Conservation (phyloP, 306 rosid genomes). For the Ormosia emarginata region DNA sequence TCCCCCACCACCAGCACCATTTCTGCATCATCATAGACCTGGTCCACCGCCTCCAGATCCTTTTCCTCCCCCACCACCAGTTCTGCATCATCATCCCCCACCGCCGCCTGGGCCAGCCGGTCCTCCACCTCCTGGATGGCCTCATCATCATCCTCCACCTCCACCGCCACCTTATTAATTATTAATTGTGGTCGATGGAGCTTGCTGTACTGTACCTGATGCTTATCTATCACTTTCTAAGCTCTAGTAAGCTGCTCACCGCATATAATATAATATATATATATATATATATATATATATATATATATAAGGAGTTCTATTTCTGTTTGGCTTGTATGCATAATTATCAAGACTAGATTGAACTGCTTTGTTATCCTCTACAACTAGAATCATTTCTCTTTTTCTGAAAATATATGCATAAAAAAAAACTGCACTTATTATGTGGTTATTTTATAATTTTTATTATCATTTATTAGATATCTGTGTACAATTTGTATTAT, state of each 20-base stretch:
- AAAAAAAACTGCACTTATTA: too few relatives aligned
- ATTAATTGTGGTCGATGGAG: not conserved
- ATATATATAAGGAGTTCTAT: too few relatives aligned
- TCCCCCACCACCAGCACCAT: not conserved
- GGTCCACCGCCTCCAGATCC: not conserved
- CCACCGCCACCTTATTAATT: not conserved
- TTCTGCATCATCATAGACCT: not conserved
- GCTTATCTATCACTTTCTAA: not conserved
- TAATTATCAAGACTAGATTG: too few relatives aligned
- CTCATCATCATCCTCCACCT: slow-evolving; percentile 1
- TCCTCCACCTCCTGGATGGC: not conserved
- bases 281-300: too few relatives aligned
- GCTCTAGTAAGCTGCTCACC: not conserved
- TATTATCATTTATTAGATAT: too few relatives aligned
- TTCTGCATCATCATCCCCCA: not conserved
- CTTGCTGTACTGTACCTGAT: too few relatives aligned
- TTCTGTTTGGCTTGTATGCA: too few relatives aligned
- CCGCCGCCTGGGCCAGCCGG: not conserved
- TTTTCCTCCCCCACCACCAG: not conserved
- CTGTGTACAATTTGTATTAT: too few relatives aligned
- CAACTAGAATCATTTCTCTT: too few relatives aligned
- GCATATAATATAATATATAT: not conserved
- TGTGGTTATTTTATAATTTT: too few relatives aligned
- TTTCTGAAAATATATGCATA: too few relatives aligned
- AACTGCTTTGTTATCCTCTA: too few relatives aligned